Evolutionary conservation across 371 early-diverging fungal genomes (phyloP), one percentile per base, ranked within the genome.

Genomic region (Rhizomucor miehei): DNA sequence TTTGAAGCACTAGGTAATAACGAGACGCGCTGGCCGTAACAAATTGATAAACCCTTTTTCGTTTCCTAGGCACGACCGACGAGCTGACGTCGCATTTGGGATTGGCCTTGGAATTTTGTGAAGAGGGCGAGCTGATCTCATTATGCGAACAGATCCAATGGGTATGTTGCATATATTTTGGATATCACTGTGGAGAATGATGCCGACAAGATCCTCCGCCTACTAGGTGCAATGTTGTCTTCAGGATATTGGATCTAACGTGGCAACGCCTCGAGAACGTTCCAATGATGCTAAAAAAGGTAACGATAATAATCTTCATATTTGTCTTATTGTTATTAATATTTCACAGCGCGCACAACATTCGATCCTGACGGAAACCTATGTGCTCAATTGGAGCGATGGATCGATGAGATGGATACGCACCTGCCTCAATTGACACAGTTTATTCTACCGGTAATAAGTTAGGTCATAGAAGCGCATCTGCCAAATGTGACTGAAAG

Each of bases 1-100:
- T 97, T 97, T 73, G 94, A 94, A 52, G 93, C 95, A 1, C 83
- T 97, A 17, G 97, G 97, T 54, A 79, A n/a, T n/a, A 54, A 36
- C 17, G 16, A 23, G 49, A 44, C 36, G n/a, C 10, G 20, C 8
- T n/a, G 25, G 21, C 2, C 3, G 23, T 4, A 19, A 12, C 21
- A 19, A 14, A 37, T 38, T 36, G 37, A 38, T 11, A 39, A 29
- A 36, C 29, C n/a, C n/a, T n/a, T n/a, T n/a, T n/a, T n/a, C n/a
- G 21, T 23, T n/a, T 17, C 13, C n/a, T 37, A 81, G 83, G 81
- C 8, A 80, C 81, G 6, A 78, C 80, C 8, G 84, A 83, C 54
- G 84, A 83, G 44, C 59, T 83, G 48, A 69, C 79, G 0, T 80
- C 69, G 3, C 54, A 71, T 45, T 44, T 77, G 45, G 77, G 77